Evolutionary conservation across 257 asterid species (phyloP).

Genomic region (Dorcoceras hygrometricum): DNA sequence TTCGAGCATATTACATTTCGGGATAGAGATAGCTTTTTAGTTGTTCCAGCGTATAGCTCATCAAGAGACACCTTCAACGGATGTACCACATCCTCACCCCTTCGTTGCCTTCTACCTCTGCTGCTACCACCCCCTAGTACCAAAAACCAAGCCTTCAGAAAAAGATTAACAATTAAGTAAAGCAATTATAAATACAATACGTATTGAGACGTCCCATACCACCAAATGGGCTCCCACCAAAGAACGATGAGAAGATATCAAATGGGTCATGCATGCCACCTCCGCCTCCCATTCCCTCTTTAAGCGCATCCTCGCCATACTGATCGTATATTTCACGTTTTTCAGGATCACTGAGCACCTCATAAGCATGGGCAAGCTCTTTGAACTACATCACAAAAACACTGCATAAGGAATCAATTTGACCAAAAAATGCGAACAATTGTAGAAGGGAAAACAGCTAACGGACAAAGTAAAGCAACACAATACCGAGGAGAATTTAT

Average conservation of each 20-base stretch:
- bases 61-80: conserved; percentile 67
- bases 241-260: conserved; percentile 69
- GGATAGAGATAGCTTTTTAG: conserved; percentile 61
- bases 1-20: conserved; percentile 64
- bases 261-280: conserved; percentile 62
- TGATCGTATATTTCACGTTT: conserved; percentile 74
- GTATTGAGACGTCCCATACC: conserved; percentile 26
- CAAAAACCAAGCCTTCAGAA: neutral
- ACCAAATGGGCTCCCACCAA: conserved; percentile 53
- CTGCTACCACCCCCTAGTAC: conserved; percentile 57
- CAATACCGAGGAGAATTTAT: too few species aligned
- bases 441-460: neutral
- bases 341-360: conserved; percentile 66
- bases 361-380: conserved; percentile 80
- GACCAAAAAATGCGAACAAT: too few species aligned
- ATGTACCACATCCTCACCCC: conserved; percentile 71
- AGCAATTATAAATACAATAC: neutral
- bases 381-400: conserved; percentile 43
- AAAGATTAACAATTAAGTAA: neutral
- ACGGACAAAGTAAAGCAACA: neutral
- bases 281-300: conserved; percentile 68
- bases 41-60: conserved; percentile 51
- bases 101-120: conserved; percentile 64
- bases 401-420: neutral
- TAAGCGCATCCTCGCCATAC: conserved; percentile 76